Evolutionary conservation across 2,329 filamentous ascomycete genomes (phyloP).

Genomic region (Apiospora malaysiana): DNA sequence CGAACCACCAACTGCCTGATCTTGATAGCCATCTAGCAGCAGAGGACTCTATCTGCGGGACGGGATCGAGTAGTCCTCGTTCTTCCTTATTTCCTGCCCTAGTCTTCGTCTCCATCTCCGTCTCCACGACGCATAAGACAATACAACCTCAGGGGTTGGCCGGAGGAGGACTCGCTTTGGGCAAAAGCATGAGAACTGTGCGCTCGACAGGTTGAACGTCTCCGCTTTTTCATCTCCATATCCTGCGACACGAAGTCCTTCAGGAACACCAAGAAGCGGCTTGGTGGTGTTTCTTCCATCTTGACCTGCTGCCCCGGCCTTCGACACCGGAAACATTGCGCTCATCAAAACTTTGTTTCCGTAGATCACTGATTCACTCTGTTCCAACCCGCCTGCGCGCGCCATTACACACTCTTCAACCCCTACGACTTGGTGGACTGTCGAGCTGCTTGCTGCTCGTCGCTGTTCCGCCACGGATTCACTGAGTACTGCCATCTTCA

Average conservation of each 20-base stretch:
- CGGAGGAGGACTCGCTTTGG: constrained; percentile 23
- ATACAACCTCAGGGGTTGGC: constrained; percentile 14
- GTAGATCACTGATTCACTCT: constrained; percentile 33
- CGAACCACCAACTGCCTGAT: not conserved
- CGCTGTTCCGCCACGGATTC: not conserved
- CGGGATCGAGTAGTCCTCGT: not conserved
- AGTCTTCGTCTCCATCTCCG: not conserved
- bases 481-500: not conserved
- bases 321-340: constrained; percentile 26
- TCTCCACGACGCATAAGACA: constrained; percentile 11
- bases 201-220: constrained; percentile 12
- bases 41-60: constrained; percentile 12
- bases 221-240: constrained; percentile 25
- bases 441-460: constrained; percentile 17
- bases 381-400: constrained; percentile 17
- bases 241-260: constrained; percentile 27
- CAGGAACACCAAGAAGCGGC: constrained; percentile 24
- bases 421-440: not conserved
- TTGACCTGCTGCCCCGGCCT: constrained; percentile 12
- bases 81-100: not conserved
- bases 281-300: constrained; percentile 18
- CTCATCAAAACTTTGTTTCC: constrained; percentile 33
- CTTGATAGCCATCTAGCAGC: not conserved
- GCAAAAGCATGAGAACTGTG: constrained; percentile 21
- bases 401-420: not conserved